Conservation (phyloP, 164 flowering plant genomes). For the Stephania cephalantha region DNA sequence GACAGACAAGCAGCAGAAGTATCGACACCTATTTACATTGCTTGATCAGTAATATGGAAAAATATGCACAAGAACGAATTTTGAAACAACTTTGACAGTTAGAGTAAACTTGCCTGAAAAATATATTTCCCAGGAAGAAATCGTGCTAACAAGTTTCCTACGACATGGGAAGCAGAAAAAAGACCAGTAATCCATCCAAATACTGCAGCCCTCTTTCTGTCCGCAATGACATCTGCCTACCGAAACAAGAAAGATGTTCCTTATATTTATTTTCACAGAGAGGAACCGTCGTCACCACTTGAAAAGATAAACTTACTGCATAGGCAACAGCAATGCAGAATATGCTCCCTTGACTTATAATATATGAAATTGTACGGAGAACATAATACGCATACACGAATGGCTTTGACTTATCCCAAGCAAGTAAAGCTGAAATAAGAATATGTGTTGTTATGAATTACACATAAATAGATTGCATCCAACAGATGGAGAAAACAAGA, state of each 20-base stretch:
- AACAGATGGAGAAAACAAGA: not conserved
- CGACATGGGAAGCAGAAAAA: conserved; percentile 72
- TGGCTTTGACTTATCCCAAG: conserved; percentile 46
- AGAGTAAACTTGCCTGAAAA: conserved; percentile 41
- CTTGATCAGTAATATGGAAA: conserved; percentile 5
- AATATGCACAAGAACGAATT: not conserved
- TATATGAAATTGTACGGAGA: conserved; percentile 65
- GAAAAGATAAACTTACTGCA: conserved; percentile 42
- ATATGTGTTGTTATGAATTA: not conserved
- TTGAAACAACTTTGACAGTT: not conserved
- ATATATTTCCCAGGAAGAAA: conserved; percentile 75
- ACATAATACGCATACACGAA: conserved; percentile 75
- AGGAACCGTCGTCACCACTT: not conserved
- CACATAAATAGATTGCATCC: not conserved
- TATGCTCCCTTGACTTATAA: conserved; percentile 87
- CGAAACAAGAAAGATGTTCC: conserved; percentile 10
- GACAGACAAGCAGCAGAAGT: conserved; percentile 49
- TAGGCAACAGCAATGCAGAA: conserved; percentile 88
- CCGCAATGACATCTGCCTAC: conserved; percentile 71
- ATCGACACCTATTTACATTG: conserved; percentile 58
- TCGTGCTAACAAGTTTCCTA: conserved; percentile 71
- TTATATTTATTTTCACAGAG: not conserved
- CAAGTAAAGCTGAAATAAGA: conserved; percentile 61
- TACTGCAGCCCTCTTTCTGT: conserved; percentile 58
- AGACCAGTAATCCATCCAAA: conserved; percentile 85